Evolutionary conservation across 2,329 filamentous ascomycete genomes (phyloP), one percentile per base, ranked within the genome.

Genomic region (Raffaelea albimanens): DNA sequence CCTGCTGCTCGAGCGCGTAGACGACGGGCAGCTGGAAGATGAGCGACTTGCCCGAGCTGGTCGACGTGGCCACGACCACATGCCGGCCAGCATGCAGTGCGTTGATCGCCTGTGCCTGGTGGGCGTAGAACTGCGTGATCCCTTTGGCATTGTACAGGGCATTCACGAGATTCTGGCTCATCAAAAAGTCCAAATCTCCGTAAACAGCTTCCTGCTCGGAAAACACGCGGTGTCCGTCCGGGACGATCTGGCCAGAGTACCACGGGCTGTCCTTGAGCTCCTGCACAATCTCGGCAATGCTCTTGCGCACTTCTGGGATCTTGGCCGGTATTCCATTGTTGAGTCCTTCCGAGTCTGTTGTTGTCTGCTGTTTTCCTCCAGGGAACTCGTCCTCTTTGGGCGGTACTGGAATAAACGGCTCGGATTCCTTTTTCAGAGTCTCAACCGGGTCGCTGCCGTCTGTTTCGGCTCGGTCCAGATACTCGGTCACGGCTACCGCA

Each of bases 1-100:
- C n/a, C 48, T 82, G 72, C 45, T 79, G 71, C 63, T 98, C 91
- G 2, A 98, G 69, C 44, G 87, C 85, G 59, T 95, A 82, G 11
- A 98, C 68, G 40, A 98, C 88, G 0, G 93, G 93, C 16, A 98
- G 76, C 59, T 98, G 93, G 59, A 97, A 98, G 52, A 98, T 96
- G n/a, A 98, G 69, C 5, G 89, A 96, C 64, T 98, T 98, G 11
- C 93, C 93, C 1, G 93, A 98, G 60, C 87, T 95, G 0, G 93
- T 98, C 0, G 91, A 95, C 0, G 93, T 98, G 2, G 90, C 83
- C 2, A 98, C 84, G 45, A 98, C 91, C 14, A 97, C 88, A 61
- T 96, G 82, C 34, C 83, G 78, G 0, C 89, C 91, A 3, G 84
- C 78, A 48, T 91, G 75, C 2, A 98, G 70, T 51, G 84, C 80